Percentiles rank a stretch among this genome's conserved stretches.
Evolutionary conservation across 2,329 filamentous ascomycete genomes (phyloP).

Genomic region (Trichoderma afroharzianum): DNA sequence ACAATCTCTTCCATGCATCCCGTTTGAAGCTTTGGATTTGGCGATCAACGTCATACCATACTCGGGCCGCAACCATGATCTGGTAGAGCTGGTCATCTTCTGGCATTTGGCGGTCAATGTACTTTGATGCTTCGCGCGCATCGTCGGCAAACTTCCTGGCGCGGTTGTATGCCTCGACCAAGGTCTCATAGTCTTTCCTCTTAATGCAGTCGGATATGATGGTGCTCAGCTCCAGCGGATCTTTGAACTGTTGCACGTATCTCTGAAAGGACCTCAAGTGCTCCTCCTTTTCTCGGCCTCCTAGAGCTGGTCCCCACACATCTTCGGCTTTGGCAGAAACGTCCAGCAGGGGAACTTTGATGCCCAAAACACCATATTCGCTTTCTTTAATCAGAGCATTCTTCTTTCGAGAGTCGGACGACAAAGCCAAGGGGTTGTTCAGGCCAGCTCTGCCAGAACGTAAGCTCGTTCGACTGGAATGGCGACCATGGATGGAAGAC

Average conservation of each 20-base stretch:
- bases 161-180: conserved; percentile 81
- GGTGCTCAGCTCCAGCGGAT: conserved; percentile 76
- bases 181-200: conserved; percentile 80
- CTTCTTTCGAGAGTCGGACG: conserved; percentile 66
- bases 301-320: conserved; percentile 91
- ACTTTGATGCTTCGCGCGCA: conserved; percentile 64
- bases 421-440: conserved; percentile 36
- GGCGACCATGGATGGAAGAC: conserved; percentile 53
- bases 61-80: conserved; percentile 80
- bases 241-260: conserved; percentile 73
- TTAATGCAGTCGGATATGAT: conserved; percentile 80
- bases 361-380: conserved; percentile 82
- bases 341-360: conserved; percentile 83
- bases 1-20: conserved; percentile 80
- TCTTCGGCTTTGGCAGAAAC: conserved; percentile 93
- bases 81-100: conserved; percentile 80
- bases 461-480: conserved; percentile 64
- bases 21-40: conserved; percentile 85
- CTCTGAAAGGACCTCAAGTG: conserved; percentile 73
- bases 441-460: conserved; percentile 41
- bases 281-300: conserved; percentile 87
- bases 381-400: conserved; percentile 91
- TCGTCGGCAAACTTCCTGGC: conserved; percentile 81
- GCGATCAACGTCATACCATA: conserved; percentile 92
- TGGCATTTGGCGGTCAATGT: conserved; percentile 52